These are phyloP conservation scores for Saccharomycodes ludwigii DNA, from an alignment of 805 yeast species.

Conservation along the genomic window DNA sequence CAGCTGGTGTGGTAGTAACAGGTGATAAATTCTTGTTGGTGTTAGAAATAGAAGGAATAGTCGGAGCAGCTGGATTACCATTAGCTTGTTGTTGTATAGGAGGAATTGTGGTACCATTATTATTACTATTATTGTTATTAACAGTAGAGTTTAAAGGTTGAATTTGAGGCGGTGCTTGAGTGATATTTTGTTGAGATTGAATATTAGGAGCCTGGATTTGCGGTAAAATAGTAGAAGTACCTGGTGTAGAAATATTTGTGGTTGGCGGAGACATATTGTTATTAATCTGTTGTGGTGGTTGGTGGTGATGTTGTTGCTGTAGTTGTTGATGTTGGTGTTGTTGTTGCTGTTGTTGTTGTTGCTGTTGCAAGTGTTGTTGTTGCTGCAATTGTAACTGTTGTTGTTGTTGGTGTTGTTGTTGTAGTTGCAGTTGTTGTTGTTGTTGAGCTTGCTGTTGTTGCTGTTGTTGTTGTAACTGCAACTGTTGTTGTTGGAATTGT, in stretches of 20 bases:
- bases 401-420: constrained; percentile 12
- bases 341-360: constrained; percentile 9
- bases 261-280: constrained; percentile 9
- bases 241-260: constrained; percentile 2
- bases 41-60: constrained; percentile 7
- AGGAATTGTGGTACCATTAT: constrained; percentile 5
- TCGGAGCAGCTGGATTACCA: constrained; percentile 6
- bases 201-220: constrained; percentile 5
- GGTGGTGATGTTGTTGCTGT: constrained; percentile 8
- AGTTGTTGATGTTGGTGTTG: constrained; percentile 10
- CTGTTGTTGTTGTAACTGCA: constrained; percentile 16
- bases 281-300: constrained; percentile 6
- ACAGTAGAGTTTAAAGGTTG: too few relatives aligned
- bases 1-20: constrained; percentile 9
- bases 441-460: constrained; percentile 17
- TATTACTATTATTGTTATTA: constrained; percentile 2
- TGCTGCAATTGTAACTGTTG: constrained; percentile 10
- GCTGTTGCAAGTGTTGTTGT: constrained; percentile 7
- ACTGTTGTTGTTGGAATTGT: constrained; percentile 25
- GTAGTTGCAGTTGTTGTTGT: constrained; percentile 10
- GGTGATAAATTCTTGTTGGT: constrained; percentile 14
- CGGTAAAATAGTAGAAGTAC: constrained; percentile 2
- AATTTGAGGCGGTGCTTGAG: constrained; percentile 6
- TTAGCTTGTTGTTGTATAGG: constrained; percentile 6
- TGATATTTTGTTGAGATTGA: constrained; percentile 7